A percentile compares a stretch with the other conserved stretches of the same genome.
Conservation (phyloP, 192 early-diverging fungal species). For the Obelidium mucronatum region DNA sequence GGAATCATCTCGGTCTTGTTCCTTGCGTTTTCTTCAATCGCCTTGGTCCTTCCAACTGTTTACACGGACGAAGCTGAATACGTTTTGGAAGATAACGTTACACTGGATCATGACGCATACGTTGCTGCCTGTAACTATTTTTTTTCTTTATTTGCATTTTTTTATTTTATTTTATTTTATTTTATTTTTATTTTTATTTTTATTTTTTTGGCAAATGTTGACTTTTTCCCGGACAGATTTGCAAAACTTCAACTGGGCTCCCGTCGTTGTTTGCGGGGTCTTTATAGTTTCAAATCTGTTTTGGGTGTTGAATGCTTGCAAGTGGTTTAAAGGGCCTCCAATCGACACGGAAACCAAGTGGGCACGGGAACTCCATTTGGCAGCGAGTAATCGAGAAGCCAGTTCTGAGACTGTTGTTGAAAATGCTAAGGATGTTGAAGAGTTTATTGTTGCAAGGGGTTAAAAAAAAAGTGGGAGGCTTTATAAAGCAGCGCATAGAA, state of each 20-base stretch:
- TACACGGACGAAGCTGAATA: slow-evolving; percentile 16
- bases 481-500: too few relatives aligned
- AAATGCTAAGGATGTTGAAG: too few relatives aligned
- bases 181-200: background rate
- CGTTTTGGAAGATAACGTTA: slow-evolving; percentile 8
- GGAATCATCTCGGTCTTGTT: slow-evolving; percentile 17
- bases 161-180: background rate
- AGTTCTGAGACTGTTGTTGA: too few relatives aligned
- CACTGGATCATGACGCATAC: slow-evolving; percentile 22
- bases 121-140: slow-evolving; percentile 21
- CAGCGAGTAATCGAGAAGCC: too few relatives aligned
- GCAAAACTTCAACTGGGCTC: slow-evolving; percentile 37
- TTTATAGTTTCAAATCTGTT: slow-evolving; percentile 16
- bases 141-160: background rate
- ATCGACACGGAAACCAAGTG: slow-evolving; percentile 22
- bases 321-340: slow-evolving; percentile 37
- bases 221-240: background rate
- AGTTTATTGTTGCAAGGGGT: too few relatives aligned
- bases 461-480: too few relatives aligned
- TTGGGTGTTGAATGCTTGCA: slow-evolving; percentile 15
- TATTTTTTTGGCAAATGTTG: too few relatives aligned
- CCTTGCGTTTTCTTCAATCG: slow-evolving; percentile 18
- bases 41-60: slow-evolving; percentile 31
- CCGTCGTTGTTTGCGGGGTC: slow-evolving; percentile 26
- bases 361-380: too few relatives aligned